Base-by-base conservation (phyloP, 2,329 filamentous ascomycete genomes). In the Tolypocladium capitatum region DNA sequence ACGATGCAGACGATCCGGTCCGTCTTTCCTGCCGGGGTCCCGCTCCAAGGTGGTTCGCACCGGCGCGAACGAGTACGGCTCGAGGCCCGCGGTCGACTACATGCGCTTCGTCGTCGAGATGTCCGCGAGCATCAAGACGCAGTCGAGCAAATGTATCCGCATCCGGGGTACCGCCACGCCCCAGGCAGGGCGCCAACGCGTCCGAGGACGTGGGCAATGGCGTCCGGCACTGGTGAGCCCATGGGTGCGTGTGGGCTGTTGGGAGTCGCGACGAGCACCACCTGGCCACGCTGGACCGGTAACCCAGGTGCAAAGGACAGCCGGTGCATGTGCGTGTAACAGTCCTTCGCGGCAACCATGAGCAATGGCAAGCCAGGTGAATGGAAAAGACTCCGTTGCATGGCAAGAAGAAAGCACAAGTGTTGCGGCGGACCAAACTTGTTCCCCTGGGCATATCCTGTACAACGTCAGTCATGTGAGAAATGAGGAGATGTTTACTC, bases 11-110 rank as follows among this genome's bases (percentile, higher is more conserved):
- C 62, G 0, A 73, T 76, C 36, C 77, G 74, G 72, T 56, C 5
- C 69, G 71, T 18, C n/a, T n/a, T 75, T 76, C 45, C 57, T 76
- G 2, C 73, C 74, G 0, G 76, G 74, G 74, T 76, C 77, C 46
- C 63, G 74, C 36, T 69, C 63, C 74, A n/a, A n/a, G 51, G 69
- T 71, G 18, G 71, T 77, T 1, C 71, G 75, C 50, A 70, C 77
- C 8, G 74, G 74, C 0, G 74, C 73, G 1, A 74, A 77, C 51
- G 74, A 78, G 53, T 77, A 77, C 49, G 54, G 67, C 43, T 46
- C 65, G 3, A 58, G 59, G 0, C 56, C 70, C 2, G 70, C 67
- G 1, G 63, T 68, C 21, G 70, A 70, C 28, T 78, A 77, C 52
- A 4, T 75, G n/a, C n/a, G n/a, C n/a, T n/a, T 75, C 32, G 72